A percentile compares a stretch with the other conserved stretches of the same genome.
Evolutionary conservation across 768 basidiomycete species (phyloP).

Genomic region (Ramaria rubella): DNA sequence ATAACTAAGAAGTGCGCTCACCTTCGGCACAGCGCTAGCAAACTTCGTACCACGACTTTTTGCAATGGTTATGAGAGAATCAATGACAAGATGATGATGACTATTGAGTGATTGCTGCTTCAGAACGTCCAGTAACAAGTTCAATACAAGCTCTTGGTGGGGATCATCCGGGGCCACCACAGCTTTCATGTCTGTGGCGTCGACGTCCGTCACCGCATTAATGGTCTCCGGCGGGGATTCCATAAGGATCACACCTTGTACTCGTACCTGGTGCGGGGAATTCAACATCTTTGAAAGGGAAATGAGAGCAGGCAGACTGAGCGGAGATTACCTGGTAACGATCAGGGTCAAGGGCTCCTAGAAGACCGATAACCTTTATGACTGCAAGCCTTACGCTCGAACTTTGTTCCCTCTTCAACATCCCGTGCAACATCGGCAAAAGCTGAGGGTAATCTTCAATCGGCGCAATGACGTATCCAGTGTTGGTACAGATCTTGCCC

Average conservation of each 20-base stretch:
- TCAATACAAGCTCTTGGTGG: conserved; percentile 93
- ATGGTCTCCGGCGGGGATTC: conserved; percentile 56
- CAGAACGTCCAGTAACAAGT: conserved; percentile 75
- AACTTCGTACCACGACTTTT: conserved; percentile 96
- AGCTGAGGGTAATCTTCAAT: conserved; percentile 40
- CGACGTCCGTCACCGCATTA: conserved; percentile 52
- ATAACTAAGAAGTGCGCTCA: conserved; percentile 25
- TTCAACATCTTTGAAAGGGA: not conserved
- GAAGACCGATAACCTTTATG: conserved; percentile 42
- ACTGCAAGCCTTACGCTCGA: conserved; percentile 34
- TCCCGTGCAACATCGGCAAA: conserved; percentile 34
- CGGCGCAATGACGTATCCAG: conserved; percentile 40
- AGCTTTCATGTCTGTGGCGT: conserved; percentile 48
- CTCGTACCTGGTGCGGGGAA: conserved; percentile 52
- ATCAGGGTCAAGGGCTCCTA: conserved; percentile 45
- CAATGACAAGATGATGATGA: conserved; percentile 90
- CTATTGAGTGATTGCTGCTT: conserved; percentile 81
- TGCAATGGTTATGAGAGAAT: conserved; percentile 98
- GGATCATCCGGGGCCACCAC: conserved; percentile 84
- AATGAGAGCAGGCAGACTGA: not conserved
- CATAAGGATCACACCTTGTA: conserved; percentile 40
- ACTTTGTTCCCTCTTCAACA: conserved; percentile 35
- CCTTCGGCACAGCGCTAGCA: conserved; percentile 90
- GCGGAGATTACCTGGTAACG: conserved; percentile 29
- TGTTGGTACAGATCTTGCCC: conserved; percentile 39